Conservation (phyloP, 202 grass and related monocot species). For the Zoysia matrella region DNA sequence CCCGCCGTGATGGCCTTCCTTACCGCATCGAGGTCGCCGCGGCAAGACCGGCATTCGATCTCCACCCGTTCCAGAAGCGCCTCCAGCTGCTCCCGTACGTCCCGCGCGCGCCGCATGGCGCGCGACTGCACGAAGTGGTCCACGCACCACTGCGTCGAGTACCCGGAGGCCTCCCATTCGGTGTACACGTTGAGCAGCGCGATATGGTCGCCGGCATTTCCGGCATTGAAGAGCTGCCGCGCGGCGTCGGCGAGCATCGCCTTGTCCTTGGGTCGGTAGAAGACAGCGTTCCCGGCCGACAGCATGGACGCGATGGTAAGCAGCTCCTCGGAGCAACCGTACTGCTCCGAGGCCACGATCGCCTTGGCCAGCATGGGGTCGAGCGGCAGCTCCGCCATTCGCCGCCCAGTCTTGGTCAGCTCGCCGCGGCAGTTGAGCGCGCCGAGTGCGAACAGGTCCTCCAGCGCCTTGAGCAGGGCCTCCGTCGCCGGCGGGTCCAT, state of each 20-base stretch:
- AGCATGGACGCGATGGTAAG: constrained; percentile 35
- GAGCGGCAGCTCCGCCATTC: constrained; percentile 55
- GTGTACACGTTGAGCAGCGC: constrained; percentile 60
- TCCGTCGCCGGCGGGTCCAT: constrained; percentile 61
- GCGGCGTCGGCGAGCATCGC: constrained; percentile 47
- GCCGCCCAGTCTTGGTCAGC: constrained; percentile 52
- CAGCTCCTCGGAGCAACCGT: constrained; percentile 53
- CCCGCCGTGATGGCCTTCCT: constrained; percentile 52
- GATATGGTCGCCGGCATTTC: constrained; percentile 44
- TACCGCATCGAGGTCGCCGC: constrained; percentile 24
- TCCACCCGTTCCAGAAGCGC: constrained; percentile 51
- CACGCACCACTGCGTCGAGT: constrained; percentile 55
- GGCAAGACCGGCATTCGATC: constrained; percentile 42
- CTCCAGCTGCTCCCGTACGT: constrained; percentile 55
- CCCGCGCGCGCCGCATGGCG: constrained; percentile 64
- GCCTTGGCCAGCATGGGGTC: constrained; percentile 31
- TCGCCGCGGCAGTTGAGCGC: constrained; percentile 51
- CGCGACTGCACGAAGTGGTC: constrained; percentile 56
- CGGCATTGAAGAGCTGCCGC: constrained; percentile 31
- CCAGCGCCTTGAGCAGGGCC: constrained; percentile 50
- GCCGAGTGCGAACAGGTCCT: constrained; percentile 55
- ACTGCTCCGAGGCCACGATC: constrained; percentile 49
- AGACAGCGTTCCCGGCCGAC: constrained; percentile 41
- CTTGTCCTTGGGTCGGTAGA: constrained; percentile 56
- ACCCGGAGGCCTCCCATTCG: constrained; percentile 40